Conservation (phyloP, 2,329 filamentous ascomycete genomes). For the Xylaria sp. region DNA sequence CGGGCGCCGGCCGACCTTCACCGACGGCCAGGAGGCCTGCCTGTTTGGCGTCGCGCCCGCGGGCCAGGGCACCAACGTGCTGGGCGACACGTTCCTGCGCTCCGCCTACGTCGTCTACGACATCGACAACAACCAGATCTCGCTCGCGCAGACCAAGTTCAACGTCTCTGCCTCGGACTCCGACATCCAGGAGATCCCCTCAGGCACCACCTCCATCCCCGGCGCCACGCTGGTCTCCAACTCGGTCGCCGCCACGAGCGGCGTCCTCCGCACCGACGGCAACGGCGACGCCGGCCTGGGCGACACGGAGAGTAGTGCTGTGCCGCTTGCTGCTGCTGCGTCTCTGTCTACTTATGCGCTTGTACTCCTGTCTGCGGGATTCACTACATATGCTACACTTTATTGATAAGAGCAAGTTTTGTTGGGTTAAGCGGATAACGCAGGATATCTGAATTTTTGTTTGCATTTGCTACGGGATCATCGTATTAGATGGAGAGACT, state of each 20-base stretch:
- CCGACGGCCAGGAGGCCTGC: conserved; percentile 67
- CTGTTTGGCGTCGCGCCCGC: conserved; percentile 75
- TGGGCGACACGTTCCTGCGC: conserved; percentile 80
- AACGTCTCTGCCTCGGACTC: conserved; percentile 62
- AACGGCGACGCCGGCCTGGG: conserved; percentile 35
- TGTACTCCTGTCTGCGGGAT: conserved; percentile 33
- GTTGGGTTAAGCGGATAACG: conserved; percentile 8
- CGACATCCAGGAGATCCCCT: conserved; percentile 67
- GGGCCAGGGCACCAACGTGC: conserved; percentile 64
- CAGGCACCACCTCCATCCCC: conserved; percentile 61
- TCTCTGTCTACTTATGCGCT: conserved; percentile 30
- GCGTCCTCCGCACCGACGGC: conserved; percentile 47
- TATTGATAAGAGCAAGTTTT: conserved; percentile 25
- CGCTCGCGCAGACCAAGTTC: conserved; percentile 74
- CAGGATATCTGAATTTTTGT: neutral
- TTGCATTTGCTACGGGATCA: neutral
- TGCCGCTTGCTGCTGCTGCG: conserved; percentile 18
- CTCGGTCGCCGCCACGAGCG: conserved; percentile 62
- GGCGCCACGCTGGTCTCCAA: conserved; percentile 63
- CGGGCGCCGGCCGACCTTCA: conserved; percentile 62
- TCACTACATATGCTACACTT: conserved; percentile 36
- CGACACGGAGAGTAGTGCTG: conserved; percentile 29
- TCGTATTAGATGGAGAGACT: neutral
- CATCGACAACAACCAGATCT: conserved; percentile 76
- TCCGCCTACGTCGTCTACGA: conserved; percentile 83